Evolutionary conservation across 192 early-diverging fungal genomes (phyloP), one percentile per base, ranked within the genome.

Genomic region (Umbelopsis sp.): DNA sequence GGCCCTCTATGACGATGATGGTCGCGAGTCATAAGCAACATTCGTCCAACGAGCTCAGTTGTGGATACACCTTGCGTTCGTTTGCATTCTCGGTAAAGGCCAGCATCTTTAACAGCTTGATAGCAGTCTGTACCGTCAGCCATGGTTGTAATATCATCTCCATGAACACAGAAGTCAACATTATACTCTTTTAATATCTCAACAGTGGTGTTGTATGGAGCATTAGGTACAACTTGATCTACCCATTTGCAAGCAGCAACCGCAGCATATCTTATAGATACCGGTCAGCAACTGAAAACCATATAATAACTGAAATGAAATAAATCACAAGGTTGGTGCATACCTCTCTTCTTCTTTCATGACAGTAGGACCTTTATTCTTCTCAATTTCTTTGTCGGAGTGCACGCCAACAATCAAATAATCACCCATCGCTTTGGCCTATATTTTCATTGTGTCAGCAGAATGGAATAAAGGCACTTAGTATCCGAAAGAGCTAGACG

Each of bases 61-160:
- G 97, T 98, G n/a, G 94, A 96, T 47, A 98, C 91, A 21, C 95
- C 95, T 71, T 93, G 88, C 1, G 95, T 98, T 73, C 97, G 92
- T 86, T 94, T 96, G 83, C 94, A 98, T 79, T 98, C 95, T 73
- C 87, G 84, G 89, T 98, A 98, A 35, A 94, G 80, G 4, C 94
- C 94, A 50, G 97, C 97, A 70, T 94, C 93, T 78, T 98, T 98
- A 69, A 97, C 97, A 3, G 85, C 86, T 83, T 92, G 91, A 80
- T 98, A 98, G 84, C 97, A 98, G 80, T 98, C 97, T 22, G 93
- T 92, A 15, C 97, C 97, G 75, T 98, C 97, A 33, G 95, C 93
- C 70, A 93, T 83, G 10, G 97, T 98, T 41, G 97, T 98, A 68
- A 97, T 96, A 80, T 98, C 97, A 77, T 98, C 97, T 37, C 97